Evolutionary conservation across 2,329 filamentous ascomycete genomes (phyloP).

Genomic region (Zymoseptoria tritici): DNA sequence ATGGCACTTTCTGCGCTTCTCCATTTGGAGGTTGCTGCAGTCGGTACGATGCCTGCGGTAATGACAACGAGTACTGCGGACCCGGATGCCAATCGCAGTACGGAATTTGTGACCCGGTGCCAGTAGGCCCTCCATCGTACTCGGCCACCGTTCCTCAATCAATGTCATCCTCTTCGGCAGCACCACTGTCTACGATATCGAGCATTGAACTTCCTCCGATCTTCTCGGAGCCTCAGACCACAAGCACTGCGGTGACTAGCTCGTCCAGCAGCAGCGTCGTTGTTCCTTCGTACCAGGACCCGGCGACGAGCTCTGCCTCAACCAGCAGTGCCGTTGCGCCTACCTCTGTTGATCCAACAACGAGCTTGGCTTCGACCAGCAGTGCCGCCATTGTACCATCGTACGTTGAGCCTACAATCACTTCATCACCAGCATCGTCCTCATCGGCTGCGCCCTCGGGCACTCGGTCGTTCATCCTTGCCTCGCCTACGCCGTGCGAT

Average conservation of each 20-base stretch:
- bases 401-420: not conserved
- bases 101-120: conserved; percentile 1
- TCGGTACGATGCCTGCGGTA: conserved; percentile 10
- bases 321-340: conserved; percentile 1
- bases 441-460: conserved; percentile 6
- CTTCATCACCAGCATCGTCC: not conserved
- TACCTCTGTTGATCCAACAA: not conserved
- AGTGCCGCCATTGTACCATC: conserved; percentile 1
- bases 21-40: conserved; percentile 13
- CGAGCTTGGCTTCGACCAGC: conserved; percentile 1
- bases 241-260: not conserved
- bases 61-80: conserved; percentile 8
- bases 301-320: conserved; percentile 1
- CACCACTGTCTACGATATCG: not conserved
- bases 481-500: conserved; percentile 24
- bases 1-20: conserved; percentile 2
- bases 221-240: not conserved
- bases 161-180: not conserved
- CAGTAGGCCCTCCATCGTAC: not conserved
- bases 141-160: not conserved
- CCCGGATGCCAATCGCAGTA: conserved; percentile 9
- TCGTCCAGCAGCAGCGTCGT: not conserved
- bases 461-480: conserved; percentile 17
- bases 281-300: not conserved
- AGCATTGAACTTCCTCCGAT: not conserved